These are phyloP conservation scores for Fagopyrum homotropicum DNA, from an alignment of 148 eudicot species.

Conservation along the genomic window DNA sequence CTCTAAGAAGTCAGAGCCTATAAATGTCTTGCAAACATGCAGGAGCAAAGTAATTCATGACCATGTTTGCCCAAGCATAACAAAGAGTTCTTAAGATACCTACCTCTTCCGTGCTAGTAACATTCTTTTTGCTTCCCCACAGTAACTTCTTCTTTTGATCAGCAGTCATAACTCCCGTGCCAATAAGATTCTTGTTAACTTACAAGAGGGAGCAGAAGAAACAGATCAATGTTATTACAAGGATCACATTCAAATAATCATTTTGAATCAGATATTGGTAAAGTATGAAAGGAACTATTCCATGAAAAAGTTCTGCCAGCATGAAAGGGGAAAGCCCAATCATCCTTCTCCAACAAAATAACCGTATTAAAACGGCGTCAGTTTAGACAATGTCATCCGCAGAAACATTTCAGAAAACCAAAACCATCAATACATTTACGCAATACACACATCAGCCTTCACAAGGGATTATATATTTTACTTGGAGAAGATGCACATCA, in stretches of 20 bases:
- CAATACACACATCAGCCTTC: not conserved
- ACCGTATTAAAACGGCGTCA: not conserved
- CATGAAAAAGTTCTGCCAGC: not conserved
- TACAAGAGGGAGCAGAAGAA: slow-evolving; percentile 15
- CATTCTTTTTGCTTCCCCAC: slow-evolving; percentile 83
- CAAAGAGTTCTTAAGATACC: slow-evolving; percentile 35
- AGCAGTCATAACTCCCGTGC: slow-evolving; percentile 79
- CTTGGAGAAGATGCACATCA: no score
- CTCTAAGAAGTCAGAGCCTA: not conserved
- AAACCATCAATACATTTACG: not conserved
- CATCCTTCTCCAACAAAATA: not conserved
- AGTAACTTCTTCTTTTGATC: slow-evolving; percentile 97
- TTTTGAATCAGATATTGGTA: not conserved
- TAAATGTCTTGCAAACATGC: not conserved
- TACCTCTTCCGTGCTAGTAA: slow-evolving; percentile 69
- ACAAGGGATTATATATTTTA: not conserved
- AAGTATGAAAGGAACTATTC: not conserved
- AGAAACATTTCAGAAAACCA: not conserved
- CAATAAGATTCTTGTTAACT: slow-evolving; percentile 76
- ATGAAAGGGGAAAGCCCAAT: not conserved
- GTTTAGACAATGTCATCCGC: not conserved
- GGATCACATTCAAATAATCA: not conserved
- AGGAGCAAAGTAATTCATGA: not conserved
- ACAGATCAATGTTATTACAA: not conserved
- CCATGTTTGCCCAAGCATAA: not conserved